Base-by-base conservation (phyloP, 2,329 filamentous ascomycete species). In the Diplodia seriata region DNA sequence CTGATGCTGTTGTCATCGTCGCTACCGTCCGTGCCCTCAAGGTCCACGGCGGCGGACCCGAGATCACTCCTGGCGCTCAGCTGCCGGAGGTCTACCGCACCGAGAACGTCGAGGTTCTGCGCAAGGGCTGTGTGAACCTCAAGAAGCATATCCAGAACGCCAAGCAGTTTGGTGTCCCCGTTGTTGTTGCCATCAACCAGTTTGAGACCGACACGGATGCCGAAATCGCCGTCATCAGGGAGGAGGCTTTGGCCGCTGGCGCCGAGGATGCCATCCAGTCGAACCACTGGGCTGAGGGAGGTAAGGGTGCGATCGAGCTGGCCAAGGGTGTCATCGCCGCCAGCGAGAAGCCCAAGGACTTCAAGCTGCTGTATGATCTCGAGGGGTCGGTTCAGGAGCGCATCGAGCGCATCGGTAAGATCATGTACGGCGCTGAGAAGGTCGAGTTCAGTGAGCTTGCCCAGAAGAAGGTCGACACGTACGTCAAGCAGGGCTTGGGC, bases 211-310 rank as follows among this genome's bases (percentile, higher is more conserved):
- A 99, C 77, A 97, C 94, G 2, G 90, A 94, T 15, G 94, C 94
- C 66, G 95, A 99, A 79, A 90, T 97, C 70, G 88, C 90, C 47
- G 91, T 95, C 70, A 89, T 99, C 73, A 90, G 91, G 68, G 93
- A 98, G 78, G 94, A 97, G 79, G 90, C 95, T 55, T 88, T 97
- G 70, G 89, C 93, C 57, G 95, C 95, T 4, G 95, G 95, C 68
- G 95, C 95, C 18, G 92, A 96, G 77, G 94, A 97, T 76, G 95
- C 95, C 64, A 92, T 99, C 73, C 86, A 94, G 59, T 91, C 95
- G 15, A 97, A 97, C 82, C 95, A 99, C 86, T 99, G 94, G 92
- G 94, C 94, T 50, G 91, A 97, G 79, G 95, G 95, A 76, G 95
- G 95, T 70, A 90, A 89, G 78, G 95, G 95, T 55, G 95, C 95